These are phyloP conservation scores for Pelargonium myrrhifolium DNA, from an alignment of 441 rosid species.

Conservation along the genomic window DNA sequence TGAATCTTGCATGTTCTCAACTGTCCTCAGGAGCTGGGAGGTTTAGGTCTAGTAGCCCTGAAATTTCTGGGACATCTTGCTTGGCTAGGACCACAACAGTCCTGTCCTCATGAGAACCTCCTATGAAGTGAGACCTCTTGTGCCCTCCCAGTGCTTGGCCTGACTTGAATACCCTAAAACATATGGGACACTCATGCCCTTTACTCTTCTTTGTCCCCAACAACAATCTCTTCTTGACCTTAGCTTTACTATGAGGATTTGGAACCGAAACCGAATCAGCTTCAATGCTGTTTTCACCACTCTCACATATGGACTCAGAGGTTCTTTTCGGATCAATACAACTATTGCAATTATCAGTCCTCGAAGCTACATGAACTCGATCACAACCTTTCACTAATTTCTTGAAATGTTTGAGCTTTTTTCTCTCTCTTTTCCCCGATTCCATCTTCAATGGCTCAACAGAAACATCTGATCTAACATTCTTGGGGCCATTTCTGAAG, in stretches of 20 bases:
- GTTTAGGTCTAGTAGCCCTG: slow-evolving; percentile 54
- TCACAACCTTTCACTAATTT: slow-evolving; percentile 5
- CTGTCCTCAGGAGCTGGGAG: slow-evolving; percentile 52
- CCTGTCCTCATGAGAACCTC: slow-evolving; percentile 38
- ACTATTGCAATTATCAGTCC: slow-evolving; percentile 13
- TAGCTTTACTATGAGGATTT: slow-evolving; percentile 18
- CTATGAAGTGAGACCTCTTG: slow-evolving; percentile 79
- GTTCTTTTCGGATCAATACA: slow-evolving; percentile 26
- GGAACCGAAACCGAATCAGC: slow-evolving; percentile 30
- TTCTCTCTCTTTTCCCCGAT: slow-evolving; percentile 31
- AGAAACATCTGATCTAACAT: slow-evolving; percentile 41
- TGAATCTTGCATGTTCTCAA: slow-evolving; percentile 24
- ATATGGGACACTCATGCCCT: slow-evolving; percentile 74
- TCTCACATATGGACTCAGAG: slow-evolving; percentile 22
- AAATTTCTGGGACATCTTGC: slow-evolving; percentile 34
- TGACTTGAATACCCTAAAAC: slow-evolving; percentile 68
- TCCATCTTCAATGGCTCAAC: no score
- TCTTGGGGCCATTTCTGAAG: slow-evolving; percentile 48
- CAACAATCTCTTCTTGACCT: slow-evolving; percentile 28
- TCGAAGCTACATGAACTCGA: slow-evolving; percentile 23
- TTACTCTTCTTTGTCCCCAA: slow-evolving; percentile 36
- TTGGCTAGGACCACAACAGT: slow-evolving; percentile 34
- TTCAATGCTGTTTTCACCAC: slow-evolving; percentile 44
- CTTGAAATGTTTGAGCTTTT: slow-evolving; percentile 6
- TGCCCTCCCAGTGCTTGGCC: slow-evolving; percentile 95